phyloP scores from a whole-genome alignment of 1,139 yeast species.

The Nakaseomyces glabratus region DNA sequence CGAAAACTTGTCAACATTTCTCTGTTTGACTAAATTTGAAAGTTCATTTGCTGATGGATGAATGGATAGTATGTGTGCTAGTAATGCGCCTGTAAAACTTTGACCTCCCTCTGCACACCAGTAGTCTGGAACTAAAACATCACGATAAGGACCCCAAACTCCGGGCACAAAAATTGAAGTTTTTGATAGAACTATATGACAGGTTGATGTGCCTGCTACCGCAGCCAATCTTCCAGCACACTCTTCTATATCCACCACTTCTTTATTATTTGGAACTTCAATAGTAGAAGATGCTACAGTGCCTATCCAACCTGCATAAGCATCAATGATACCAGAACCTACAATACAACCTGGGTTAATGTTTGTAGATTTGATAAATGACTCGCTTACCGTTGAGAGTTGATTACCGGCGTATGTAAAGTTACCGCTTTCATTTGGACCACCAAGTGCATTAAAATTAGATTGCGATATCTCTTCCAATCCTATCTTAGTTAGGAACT shows the following conservation, averaged over 20 bases:
- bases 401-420: slow-evolving; percentile 82
- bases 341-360: slow-evolving; percentile 71
- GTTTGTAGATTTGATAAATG: slow-evolving; percentile 79
- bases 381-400: slow-evolving; percentile 59
- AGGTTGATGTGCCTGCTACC: slow-evolving; percentile 96
- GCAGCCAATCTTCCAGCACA: slow-evolving; percentile 88
- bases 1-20: slow-evolving; percentile 71
- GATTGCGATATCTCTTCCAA: slow-evolving; percentile 70
- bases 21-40: slow-evolving; percentile 50
- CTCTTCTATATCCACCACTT: slow-evolving; percentile 40
- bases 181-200: slow-evolving; percentile 82
- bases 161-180: slow-evolving; percentile 89
- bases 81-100: slow-evolving; percentile 88
- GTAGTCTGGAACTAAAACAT: slow-evolving; percentile 75
- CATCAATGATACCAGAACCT: slow-evolving; percentile 94
- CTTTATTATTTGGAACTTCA: slow-evolving; percentile 36
- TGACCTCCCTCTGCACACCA: slow-evolving; percentile 99
- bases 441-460: slow-evolving; percentile 74
- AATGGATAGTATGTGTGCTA: slow-evolving; percentile 80
- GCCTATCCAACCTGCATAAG: slow-evolving; percentile 98
- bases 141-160: slow-evolving; percentile 98
- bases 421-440: slow-evolving; percentile 42
- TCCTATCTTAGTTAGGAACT: slow-evolving; percentile 59
- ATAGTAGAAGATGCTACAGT: slow-evolving; percentile 82
- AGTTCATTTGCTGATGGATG: slow-evolving; percentile 83